These are phyloP conservation scores for Epichloe uncinata DNA, from an alignment of 2,329 filamentous ascomycete genomes.

Conservation along the genomic window DNA sequence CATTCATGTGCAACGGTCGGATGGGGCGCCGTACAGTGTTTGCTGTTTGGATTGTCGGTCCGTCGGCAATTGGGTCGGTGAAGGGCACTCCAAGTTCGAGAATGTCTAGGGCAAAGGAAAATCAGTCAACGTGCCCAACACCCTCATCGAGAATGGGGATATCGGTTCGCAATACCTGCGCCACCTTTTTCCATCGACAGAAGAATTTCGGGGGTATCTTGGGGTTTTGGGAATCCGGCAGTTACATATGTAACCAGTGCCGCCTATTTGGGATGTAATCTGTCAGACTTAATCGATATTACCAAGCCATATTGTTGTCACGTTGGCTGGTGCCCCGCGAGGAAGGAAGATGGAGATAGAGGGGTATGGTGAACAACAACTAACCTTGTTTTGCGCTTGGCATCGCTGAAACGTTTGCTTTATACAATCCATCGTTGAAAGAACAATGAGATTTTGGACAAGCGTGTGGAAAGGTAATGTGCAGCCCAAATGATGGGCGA, in stretches of 20 bases:
- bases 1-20: neutral
- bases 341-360: neutral
- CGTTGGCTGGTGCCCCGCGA: neutral
- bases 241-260: slow-evolving; percentile 95
- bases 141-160: neutral
- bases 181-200: slow-evolving; percentile 87
- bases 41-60: slow-evolving; percentile 88
- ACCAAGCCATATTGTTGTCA: neutral
- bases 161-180: slow-evolving; percentile 46
- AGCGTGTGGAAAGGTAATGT: neutral
- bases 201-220: slow-evolving; percentile 71
- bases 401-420: slow-evolving; percentile 46
- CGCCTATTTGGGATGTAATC: slow-evolving; percentile 33
- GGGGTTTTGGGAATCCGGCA: slow-evolving; percentile 75
- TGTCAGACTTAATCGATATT: neutral
- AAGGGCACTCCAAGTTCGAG: slow-evolving; percentile 95
- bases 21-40: slow-evolving; percentile 53
- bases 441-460: no score
- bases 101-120: slow-evolving; percentile 44
- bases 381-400: slow-evolving; percentile 45
- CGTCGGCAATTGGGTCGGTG: slow-evolving; percentile 95
- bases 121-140: neutral
- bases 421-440: slow-evolving; percentile 36
- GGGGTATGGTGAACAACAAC: slow-evolving; percentile 22
- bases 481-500: neutral